Base-by-base conservation (phyloP, 2,329 filamentous ascomycete species). In the Xylariaceae sp. region DNA sequence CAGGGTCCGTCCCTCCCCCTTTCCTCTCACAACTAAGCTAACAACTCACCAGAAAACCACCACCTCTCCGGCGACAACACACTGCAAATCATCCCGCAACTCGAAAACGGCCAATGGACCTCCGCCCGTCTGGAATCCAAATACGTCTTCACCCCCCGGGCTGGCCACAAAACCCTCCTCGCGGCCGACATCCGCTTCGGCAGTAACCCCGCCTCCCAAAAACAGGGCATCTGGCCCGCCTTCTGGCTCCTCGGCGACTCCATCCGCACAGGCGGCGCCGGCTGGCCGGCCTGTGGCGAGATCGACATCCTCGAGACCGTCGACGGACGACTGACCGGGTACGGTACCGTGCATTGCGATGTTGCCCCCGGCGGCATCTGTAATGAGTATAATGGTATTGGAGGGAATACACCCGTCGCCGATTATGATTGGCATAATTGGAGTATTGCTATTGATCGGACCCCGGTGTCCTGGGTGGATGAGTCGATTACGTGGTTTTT, bases 221-320 rank as follows among this genome's bases (percentile, higher is more conserved):
- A 80, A 71, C 73, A 78, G 64, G 80, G 80, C 10, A 73, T 82
- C 63, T 82, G 80, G 80, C 79, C 80, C 2, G 80, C 80, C 2
- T 82, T 82, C 66, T 82, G 80, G 80, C 70, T 80, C 56, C 74
- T 82, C 1, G 80, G 80, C 9, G 73, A 79, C 59, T 72, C 77
- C 13, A 71, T 81, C 54, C 76, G 79, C 5, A 51, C 23, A 5
- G 68, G 73, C 61, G 78, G 79, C 10, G 77, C 74, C 2, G 61
- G 64, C 17, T 82, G 80, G 80, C 80, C 80, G 0, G 70, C 69
- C 6, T 80, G 78, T 64, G 80, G 80, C 30, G 80, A 82, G 72
- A 70, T 82, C 51, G 80, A 82, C 64, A 74, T 80, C 59, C 73
- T 81, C 55, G 80, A 82, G 72, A 76, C 74, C 34, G 73, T 82